Evolutionary conservation across 148 eudicot genomes (phyloP).

Genomic region (Agrostemma githago): DNA sequence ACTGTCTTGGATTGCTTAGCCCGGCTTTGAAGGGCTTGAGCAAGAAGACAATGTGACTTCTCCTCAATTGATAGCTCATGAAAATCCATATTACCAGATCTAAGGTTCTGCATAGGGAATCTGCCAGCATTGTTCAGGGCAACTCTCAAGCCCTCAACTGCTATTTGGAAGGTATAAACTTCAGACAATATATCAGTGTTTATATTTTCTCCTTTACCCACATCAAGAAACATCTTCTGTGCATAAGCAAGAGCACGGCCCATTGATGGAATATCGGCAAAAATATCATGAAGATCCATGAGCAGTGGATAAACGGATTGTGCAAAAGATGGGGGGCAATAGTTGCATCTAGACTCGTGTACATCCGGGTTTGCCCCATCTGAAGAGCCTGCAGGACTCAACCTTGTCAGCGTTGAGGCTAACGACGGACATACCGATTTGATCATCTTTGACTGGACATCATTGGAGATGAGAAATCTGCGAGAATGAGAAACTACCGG

Average conservation of each 20-base stretch:
- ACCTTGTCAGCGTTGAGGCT: constrained; percentile 19
- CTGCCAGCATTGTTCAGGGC: constrained; percentile 26
- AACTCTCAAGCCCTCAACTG: constrained; percentile 32
- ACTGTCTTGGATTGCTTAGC: constrained; percentile 26
- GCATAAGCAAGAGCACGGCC: constrained; percentile 37
- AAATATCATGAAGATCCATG: constrained; percentile 52
- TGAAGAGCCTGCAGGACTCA: constrained; percentile 25
- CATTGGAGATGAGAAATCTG: constrained; percentile 36
- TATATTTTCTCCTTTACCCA: constrained; percentile 24
- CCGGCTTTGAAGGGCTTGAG: constrained; percentile 29
- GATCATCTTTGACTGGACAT: constrained; percentile 49
- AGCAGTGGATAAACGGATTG: constrained; percentile 67
- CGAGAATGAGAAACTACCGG: constrained; percentile 33
- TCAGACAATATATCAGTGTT: constrained; percentile 25
- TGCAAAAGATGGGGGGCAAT: constrained; percentile 76
- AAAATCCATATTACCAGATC: constrained; percentile 37
- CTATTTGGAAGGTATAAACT: constrained; percentile 32
- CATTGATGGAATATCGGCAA: constrained; percentile 74
- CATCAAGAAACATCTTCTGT: constrained; percentile 31
- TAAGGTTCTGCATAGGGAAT: constrained; percentile 31
- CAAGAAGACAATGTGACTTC: constrained; percentile 31
- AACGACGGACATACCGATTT: constrained; percentile 42
- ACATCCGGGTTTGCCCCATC: constrained; percentile 17
- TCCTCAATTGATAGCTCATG: constrained; percentile 24
- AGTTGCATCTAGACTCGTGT: constrained; percentile 42